phyloP scores from a whole-genome alignment of 371 early-diverging fungal species.

The Mortierella sp. region DNA sequence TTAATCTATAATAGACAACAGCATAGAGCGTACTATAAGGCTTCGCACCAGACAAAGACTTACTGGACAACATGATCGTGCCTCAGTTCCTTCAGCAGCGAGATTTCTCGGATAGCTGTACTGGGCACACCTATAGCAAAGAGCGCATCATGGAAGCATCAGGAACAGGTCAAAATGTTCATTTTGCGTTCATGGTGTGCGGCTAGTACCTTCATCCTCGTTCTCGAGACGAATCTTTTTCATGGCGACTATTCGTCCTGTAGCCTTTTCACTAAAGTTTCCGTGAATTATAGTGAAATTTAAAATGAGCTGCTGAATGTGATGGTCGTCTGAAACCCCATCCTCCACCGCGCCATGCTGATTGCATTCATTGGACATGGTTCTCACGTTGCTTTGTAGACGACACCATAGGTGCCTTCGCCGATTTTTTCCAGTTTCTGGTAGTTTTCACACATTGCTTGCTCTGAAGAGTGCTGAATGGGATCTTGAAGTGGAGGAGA shows the following conservation, averaged over 20 bases:
- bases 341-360: not conserved
- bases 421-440: slow-evolving; percentile 95
- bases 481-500: not conserved
- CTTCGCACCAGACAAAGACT: slow-evolving; percentile 18
- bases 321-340: not conserved
- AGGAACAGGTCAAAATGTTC: not conserved
- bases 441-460: slow-evolving; percentile 72
- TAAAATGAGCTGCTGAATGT: not conserved
- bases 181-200: no score
- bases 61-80: slow-evolving; percentile 94
- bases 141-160: no score
- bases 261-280: slow-evolving; percentile 64
- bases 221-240: slow-evolving; percentile 94
- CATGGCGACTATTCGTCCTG: slow-evolving; percentile 89
- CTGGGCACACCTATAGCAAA: slow-evolving; percentile 76
- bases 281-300: not conserved
- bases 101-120: slow-evolving; percentile 97
- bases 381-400: slow-evolving; percentile 85
- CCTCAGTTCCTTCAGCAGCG: slow-evolving; percentile 94
- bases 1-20: slow-evolving; percentile 12
- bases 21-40: slow-evolving; percentile 16
- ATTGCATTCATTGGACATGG: not conserved
- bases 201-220: slow-evolving; percentile 94
- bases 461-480: no score
- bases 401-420: slow-evolving; percentile 98